Evolutionary conservation across 139 green algal genomes (phyloP).

Genomic region (Zygnema cylindricum): DNA sequence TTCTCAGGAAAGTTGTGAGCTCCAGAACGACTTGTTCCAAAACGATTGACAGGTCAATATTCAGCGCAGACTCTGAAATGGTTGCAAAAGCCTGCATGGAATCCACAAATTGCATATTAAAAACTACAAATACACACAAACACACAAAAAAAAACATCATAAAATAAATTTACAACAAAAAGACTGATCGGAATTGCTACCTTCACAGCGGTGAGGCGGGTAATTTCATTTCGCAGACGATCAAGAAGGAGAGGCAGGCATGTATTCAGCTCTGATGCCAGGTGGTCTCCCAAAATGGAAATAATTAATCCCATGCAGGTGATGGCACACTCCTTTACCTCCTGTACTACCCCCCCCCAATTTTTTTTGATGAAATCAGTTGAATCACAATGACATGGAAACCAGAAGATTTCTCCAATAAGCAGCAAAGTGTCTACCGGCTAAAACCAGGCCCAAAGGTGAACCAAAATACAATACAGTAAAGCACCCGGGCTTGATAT

Average conservation of each 20-base stretch:
- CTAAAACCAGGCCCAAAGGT: too few relatives aligned
- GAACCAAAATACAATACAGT: too few relatives aligned
- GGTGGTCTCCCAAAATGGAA: conserved; percentile 75
- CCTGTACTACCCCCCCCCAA: too few relatives aligned
- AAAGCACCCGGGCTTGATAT: neutral
- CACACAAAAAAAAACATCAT: conserved; percentile 8
- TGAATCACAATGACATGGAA: too few relatives aligned
- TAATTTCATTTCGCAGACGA: conserved; percentile 89
- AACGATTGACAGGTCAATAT: conserved; percentile 64
- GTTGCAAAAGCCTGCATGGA: conserved; percentile 67
- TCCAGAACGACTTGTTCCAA: conserved; percentile 67
- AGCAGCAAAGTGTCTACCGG: too few relatives aligned
- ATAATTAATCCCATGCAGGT: conserved; percentile 70
- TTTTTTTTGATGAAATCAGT: neutral
- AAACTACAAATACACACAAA: conserved; percentile 1
- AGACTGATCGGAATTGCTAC: conserved; percentile 50
- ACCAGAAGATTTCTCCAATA: too few relatives aligned
- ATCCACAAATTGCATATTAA: neutral
- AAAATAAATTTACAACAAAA: neutral
- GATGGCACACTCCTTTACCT: conserved; percentile 92
- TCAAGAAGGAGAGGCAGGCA: conserved; percentile 83
- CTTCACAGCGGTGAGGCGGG: conserved; percentile 83
- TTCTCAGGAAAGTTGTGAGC: conserved; percentile 90
- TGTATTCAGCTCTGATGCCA: conserved; percentile 67
- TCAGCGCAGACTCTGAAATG: conserved; percentile 74